Conservation (phyloP, 176 grass and related monocot genomes). For the Ensete glaucum region DNA sequence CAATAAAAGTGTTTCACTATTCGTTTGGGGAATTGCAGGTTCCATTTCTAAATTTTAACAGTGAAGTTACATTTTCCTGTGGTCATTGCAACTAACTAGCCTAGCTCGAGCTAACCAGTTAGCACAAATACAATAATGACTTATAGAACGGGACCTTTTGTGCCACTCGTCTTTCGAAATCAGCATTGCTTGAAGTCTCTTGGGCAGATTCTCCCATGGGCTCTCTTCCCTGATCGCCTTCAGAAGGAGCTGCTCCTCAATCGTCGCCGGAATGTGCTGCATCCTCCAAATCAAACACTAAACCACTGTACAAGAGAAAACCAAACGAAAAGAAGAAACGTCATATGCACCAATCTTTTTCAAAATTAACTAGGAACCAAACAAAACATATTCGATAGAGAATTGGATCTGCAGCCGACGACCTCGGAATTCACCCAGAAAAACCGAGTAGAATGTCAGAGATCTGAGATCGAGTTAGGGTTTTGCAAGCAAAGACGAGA, state of each 20-base stretch:
- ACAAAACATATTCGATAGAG: neutral
- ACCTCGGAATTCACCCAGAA: neutral
- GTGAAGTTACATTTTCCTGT: neutral
- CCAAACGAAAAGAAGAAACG: neutral
- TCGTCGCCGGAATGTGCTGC: constrained; percentile 37
- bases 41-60: neutral
- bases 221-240: constrained; percentile 91
- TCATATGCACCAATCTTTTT: neutral
- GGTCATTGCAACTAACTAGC: neutral
- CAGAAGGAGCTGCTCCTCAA: constrained; percentile 85
- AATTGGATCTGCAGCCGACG: neutral
- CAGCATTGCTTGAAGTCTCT: constrained; percentile 61
- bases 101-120: neutral
- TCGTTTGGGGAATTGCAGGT: too few relatives aligned
- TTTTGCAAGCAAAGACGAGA: neutral
- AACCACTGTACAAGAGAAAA: neutral
- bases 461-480: constrained; percentile 4
- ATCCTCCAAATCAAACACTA: constrained; percentile 3
- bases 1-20: too few relatives aligned
- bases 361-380: neutral
- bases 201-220: constrained; percentile 72
- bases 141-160: constrained; percentile 34
- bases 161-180: constrained; percentile 89
- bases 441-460: neutral
- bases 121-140: neutral